Percentiles rank a stretch among this genome's conserved stretches.
phyloP scores from a whole-genome alignment of 306 rosid species.

The Geum urbanum region DNA sequence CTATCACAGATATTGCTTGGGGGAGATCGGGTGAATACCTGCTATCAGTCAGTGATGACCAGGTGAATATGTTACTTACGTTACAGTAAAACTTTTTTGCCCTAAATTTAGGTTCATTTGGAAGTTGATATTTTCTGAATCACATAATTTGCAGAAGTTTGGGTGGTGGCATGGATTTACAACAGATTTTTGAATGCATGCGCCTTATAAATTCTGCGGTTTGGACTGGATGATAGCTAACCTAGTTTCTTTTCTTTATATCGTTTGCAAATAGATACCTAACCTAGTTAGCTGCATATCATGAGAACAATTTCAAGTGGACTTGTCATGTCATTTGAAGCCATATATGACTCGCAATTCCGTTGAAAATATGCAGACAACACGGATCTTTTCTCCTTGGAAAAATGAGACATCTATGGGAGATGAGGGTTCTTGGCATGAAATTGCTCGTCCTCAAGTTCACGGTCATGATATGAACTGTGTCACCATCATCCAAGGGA shows the following conservation, averaged over 20 bases:
- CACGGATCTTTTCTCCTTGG: slow-evolving; percentile 87
- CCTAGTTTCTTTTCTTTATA: not conserved
- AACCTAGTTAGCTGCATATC: not conserved
- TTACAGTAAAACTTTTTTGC: not conserved
- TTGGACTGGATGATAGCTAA: not conserved
- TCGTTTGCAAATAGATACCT: not conserved
- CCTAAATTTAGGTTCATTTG: not conserved
- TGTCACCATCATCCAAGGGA: slow-evolving; percentile 57
- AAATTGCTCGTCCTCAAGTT: slow-evolving; percentile 91
- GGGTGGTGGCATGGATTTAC: not conserved
- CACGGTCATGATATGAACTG: slow-evolving; percentile 97
- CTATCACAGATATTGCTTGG: slow-evolving; percentile 82
- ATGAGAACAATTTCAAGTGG: not conserved
- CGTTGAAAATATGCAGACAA: slow-evolving; percentile 59
- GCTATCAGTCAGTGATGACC: slow-evolving; percentile 88
- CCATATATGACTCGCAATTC: slow-evolving; percentile 11
- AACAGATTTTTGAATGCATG: not conserved
- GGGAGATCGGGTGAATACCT: slow-evolving; percentile 73
- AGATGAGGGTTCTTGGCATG: slow-evolving; percentile 65
- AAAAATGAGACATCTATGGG: slow-evolving; percentile 42
- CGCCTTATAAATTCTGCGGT: not conserved
- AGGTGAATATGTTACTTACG: slow-evolving; percentile 45
- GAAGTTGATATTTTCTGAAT: not conserved
- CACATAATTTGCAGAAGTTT: not conserved
- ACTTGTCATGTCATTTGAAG: slow-evolving; percentile 10